These are phyloP conservation scores for Pugionium cornutum DNA, from an alignment of 345 rosid genomes.

Conservation along the genomic window DNA sequence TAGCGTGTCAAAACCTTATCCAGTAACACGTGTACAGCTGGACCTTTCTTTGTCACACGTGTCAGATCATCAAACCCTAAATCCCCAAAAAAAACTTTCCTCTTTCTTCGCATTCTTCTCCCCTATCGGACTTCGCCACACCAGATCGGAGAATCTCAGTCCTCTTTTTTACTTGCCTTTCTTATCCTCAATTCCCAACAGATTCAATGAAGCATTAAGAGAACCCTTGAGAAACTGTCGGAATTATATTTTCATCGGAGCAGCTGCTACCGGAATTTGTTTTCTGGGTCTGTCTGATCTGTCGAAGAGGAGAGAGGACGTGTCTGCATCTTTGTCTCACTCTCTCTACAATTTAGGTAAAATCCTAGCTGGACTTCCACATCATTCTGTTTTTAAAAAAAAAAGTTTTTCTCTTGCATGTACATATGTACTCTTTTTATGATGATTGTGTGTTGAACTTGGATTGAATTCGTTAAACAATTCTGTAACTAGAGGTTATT, in stretches of 20 bases:
- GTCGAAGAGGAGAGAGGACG: constrained; percentile 35
- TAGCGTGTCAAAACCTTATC: constrained; percentile 52
- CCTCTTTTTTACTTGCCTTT: background rate
- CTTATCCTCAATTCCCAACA: constrained; percentile 20
- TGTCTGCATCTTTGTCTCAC: constrained; percentile 34
- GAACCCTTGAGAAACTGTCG: constrained; percentile 1
- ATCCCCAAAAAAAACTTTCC: constrained; percentile 38
- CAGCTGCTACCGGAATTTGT: constrained; percentile 8
- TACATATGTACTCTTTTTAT: background rate
- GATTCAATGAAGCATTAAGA: constrained; percentile 20
- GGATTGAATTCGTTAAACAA: background rate
- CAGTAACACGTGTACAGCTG: constrained; percentile 70
- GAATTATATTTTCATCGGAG: background rate
- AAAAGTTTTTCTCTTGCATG: constrained; percentile 16
- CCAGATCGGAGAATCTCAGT: constrained; percentile 42
- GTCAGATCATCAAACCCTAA: constrained; percentile 69
- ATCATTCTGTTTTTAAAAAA: constrained; percentile 38
- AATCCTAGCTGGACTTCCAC: constrained; percentile 64
- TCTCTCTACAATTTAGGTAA: constrained; percentile 19
- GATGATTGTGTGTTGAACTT: background rate
- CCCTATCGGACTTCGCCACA: constrained; percentile 52
- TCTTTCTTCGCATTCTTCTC: constrained; percentile 38
- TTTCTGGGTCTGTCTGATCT: constrained; percentile 48
- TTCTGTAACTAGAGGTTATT: background rate
- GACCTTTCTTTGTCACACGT: constrained; percentile 60